Evolutionary conservation across 2,329 filamentous ascomycete genomes (phyloP).

Genomic region (Diaporthe amygdali): DNA sequence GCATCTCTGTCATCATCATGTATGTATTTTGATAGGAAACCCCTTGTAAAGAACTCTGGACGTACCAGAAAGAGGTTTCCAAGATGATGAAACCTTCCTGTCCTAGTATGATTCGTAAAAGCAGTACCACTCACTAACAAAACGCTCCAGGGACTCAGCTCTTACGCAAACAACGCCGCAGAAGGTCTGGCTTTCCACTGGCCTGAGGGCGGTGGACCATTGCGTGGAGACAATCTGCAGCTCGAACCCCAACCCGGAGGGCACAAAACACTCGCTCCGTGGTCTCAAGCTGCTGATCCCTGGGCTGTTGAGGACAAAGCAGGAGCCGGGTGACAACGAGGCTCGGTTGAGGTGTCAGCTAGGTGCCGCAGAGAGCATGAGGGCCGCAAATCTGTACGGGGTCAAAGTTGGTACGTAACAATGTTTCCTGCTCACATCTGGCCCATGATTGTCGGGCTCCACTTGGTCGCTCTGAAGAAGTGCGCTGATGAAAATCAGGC

Average conservation of each 20-base stretch:
- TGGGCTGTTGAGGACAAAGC: slow-evolving; percentile 44
- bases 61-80: too few relatives aligned
- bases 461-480: slow-evolving; percentile 10
- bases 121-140: background rate
- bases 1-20: slow-evolving; percentile 53
- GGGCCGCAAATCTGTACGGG: slow-evolving; percentile 38
- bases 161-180: slow-evolving; percentile 52
- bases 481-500: background rate
- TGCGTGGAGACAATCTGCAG: slow-evolving; percentile 58
- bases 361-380: slow-evolving; percentile 55
- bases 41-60: too few relatives aligned
- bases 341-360: slow-evolving; percentile 49
- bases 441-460: background rate
- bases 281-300: slow-evolving; percentile 46
- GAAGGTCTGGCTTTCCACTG: slow-evolving; percentile 55
- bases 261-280: slow-evolving; percentile 41
- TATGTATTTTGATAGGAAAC: background rate
- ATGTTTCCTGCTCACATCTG: background rate
- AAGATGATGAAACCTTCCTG: too few relatives aligned
- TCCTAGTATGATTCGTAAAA: too few relatives aligned
- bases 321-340: slow-evolving; percentile 39
- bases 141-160: slow-evolving; percentile 42
- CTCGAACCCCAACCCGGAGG: slow-evolving; percentile 30
- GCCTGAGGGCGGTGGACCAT: slow-evolving; percentile 58
- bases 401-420: slow-evolving; percentile 37